Evolutionary conservation across 1,139 yeast species (phyloP), one percentile per base, ranked within the genome.

Genomic region (Scheffersomyces lignicola): DNA sequence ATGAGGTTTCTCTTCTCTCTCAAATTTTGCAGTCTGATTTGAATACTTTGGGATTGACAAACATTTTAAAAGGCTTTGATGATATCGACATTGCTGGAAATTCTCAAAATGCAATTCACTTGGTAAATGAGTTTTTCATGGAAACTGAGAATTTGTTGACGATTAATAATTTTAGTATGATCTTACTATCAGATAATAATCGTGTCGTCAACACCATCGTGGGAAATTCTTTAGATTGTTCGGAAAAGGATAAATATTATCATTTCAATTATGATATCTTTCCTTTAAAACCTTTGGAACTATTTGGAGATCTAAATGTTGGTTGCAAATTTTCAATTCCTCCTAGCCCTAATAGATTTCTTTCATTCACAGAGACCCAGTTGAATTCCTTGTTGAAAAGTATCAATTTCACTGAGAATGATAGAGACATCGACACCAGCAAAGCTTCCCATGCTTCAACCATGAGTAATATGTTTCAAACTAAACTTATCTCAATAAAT

Each of bases 1-100:
- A 69, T n/a, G 81, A 76, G 41, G 64, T 69, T 9, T 57, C 74
- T 0, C 49, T 49, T 1, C 48, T 69, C 23, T 60, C 77, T 2
- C 57, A 58, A 28, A 35, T 44, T 0, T 43, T 80, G 32, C 68
- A 73, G 38, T 44, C 49, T 8, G 56, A 70, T 36, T 41, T 68
- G 16, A 34, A 42, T 0, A 29, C 32, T 0, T 26, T 63, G 4
- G 56, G 58, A 0, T 47, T 58, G 1, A 52, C 61, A 15, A 72
- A 73, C 55, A 42, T 76, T 3, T 41, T 76, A 25, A 64, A 62
- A 40, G 74, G 74, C 0, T 44, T 55, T 3, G 16, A 10, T 38
- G 4, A 39, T 32, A 12, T 18, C 30, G 8, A 47, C 45, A 25
- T 35, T 4, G 34, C 34, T 28, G 35, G 39, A 33, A 49, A 46